Conservation (phyloP, 2,329 filamentous ascomycete species). For the Aspergillus ochraceus region DNA sequence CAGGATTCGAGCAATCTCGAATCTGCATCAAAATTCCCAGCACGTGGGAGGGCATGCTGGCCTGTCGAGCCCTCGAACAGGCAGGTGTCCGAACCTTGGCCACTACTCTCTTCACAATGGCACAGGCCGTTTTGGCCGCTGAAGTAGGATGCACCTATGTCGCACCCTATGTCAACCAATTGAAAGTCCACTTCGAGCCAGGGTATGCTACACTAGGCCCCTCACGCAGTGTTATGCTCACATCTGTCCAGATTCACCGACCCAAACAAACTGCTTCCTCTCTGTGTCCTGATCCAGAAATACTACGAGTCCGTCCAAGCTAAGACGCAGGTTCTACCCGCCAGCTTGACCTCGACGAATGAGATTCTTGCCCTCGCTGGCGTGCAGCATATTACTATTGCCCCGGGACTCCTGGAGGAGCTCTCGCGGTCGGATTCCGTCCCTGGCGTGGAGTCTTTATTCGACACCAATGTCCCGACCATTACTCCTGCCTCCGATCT, state of each 20-base stretch:
- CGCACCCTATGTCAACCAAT: slow-evolving; percentile 64
- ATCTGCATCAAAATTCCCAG: slow-evolving; percentile 65
- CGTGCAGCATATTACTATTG: slow-evolving; percentile 60
- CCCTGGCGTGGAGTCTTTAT: slow-evolving; percentile 32
- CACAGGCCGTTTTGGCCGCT: slow-evolving; percentile 60
- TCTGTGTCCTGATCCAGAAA: slow-evolving; percentile 53
- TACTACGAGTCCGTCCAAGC: slow-evolving; percentile 50
- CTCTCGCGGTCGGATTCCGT: slow-evolving; percentile 44
- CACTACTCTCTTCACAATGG: slow-evolving; percentile 63
- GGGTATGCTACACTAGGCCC: slow-evolving; percentile 19
- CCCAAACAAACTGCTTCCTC: slow-evolving; percentile 40
- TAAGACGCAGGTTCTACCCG: slow-evolving; percentile 55
- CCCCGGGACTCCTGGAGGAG: slow-evolving; percentile 52
- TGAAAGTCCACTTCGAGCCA: slow-evolving; percentile 61
- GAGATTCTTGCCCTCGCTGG: slow-evolving; percentile 62
- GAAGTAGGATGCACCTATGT: slow-evolving; percentile 62
- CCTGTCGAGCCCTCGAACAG: slow-evolving; percentile 55
- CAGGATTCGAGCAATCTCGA: slow-evolving; percentile 47
- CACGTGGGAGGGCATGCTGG: slow-evolving; percentile 64
- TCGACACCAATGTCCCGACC: slow-evolving; percentile 19
- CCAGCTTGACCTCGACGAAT: slow-evolving; percentile 57
- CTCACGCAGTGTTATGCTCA: background rate
- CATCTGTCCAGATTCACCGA: slow-evolving; percentile 24
- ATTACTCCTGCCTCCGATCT: slow-evolving; percentile 17
- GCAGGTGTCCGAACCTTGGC: slow-evolving; percentile 60